phyloP scores from a whole-genome alignment of 352 stramenopile genomes.

The Pythium pyrilobum region DNA sequence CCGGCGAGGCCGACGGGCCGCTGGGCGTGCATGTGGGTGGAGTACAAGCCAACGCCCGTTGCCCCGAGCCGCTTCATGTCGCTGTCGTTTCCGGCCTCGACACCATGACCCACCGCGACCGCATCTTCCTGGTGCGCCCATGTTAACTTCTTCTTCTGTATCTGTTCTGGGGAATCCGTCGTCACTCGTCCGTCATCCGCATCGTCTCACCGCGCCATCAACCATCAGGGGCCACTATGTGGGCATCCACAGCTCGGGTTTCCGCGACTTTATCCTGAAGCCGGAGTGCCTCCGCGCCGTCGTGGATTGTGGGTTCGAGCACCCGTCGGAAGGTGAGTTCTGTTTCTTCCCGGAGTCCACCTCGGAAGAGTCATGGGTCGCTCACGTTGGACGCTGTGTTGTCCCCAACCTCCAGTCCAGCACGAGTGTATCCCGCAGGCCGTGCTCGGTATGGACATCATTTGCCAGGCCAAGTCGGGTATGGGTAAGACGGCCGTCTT shows the following conservation, averaged over 20 bases:
- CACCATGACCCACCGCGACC: slow-evolving; percentile 10
- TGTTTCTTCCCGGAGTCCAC: too few relatives aligned
- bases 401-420: slow-evolving; percentile 69
- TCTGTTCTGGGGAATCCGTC: slow-evolving; percentile 41
- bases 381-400: too few relatives aligned
- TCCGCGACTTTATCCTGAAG: slow-evolving; percentile 99
- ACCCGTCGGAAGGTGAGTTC: slow-evolving; percentile 95
- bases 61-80: neutral
- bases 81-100: slow-evolving; percentile 1
- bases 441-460: slow-evolving; percentile 99
- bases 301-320: slow-evolving; percentile 99
- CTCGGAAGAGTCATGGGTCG: too few relatives aligned
- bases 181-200: neutral
- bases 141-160: slow-evolving; percentile 87
- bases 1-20: too few relatives aligned
- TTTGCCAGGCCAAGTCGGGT: slow-evolving; percentile 99
- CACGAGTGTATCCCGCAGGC: slow-evolving; percentile 99
- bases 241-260: slow-evolving; percentile 98
- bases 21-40: too few relatives aligned
- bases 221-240: slow-evolving; percentile 97
- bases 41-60: neutral
- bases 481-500: slow-evolving; percentile 99
- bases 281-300: slow-evolving; percentile 98
- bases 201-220: neutral
- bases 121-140: slow-evolving; percentile 5